Evolutionary conservation across 805 yeast genomes (phyloP).

Genomic region (Naumovozyma baii): DNA sequence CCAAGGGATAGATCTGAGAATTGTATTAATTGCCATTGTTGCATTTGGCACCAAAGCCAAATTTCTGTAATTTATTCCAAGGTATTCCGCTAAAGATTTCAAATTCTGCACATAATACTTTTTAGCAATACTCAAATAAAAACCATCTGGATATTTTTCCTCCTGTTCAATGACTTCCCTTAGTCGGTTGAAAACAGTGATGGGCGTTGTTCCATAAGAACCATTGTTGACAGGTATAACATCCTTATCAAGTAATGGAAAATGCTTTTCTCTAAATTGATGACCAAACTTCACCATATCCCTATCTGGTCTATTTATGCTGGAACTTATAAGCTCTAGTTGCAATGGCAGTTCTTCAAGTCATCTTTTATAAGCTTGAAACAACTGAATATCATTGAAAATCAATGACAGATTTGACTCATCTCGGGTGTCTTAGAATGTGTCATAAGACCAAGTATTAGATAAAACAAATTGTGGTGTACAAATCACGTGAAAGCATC

Average conservation of each 20-base stretch:
- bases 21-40: slow-evolving; percentile 48
- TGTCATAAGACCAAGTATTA: too few relatives aligned
- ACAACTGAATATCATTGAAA: too few relatives aligned
- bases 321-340: too few relatives aligned
- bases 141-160: slow-evolving; percentile 40
- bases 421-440: too few relatives aligned
- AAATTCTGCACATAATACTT: slow-evolving; percentile 30
- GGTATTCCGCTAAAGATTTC: slow-evolving; percentile 32
- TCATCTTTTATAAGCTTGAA: too few relatives aligned
- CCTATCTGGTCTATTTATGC: too few relatives aligned
- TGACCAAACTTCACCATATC: slow-evolving; percentile 41
- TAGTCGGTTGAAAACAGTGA: slow-evolving; percentile 35
- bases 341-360: too few relatives aligned
- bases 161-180: slow-evolving; percentile 24
- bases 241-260: slow-evolving; percentile 33
- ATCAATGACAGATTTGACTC: too few relatives aligned
- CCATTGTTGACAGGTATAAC: slow-evolving; percentile 52
- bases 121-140: slow-evolving; percentile 24
- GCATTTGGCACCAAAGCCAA: slow-evolving; percentile 52
- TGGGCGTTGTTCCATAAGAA: slow-evolving; percentile 50
- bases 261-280: slow-evolving; percentile 39
- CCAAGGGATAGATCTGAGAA: slow-evolving; percentile 43
- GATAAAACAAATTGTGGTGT: too few relatives aligned
- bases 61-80: slow-evolving; percentile 39
- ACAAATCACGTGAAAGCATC: too few relatives aligned